Conservation (phyloP, 116 monocot species). For the Thalassia testudinum region DNA sequence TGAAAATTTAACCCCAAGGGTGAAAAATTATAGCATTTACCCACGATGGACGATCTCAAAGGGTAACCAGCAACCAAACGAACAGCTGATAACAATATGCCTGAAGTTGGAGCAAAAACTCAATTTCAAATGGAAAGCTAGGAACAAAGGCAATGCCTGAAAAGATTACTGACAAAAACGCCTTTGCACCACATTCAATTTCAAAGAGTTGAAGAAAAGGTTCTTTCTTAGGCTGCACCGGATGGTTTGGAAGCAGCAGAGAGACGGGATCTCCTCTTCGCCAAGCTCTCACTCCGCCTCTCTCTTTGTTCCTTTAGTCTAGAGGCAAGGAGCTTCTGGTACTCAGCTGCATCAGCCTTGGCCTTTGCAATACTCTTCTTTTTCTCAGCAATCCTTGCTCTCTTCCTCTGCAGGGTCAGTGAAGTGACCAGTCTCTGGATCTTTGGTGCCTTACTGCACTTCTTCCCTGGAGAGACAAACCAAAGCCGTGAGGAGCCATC, state of each 20-base stretch:
- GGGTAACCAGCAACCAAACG: too few relatives aligned
- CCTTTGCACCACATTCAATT: background rate
- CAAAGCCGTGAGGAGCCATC: background rate
- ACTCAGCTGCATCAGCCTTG: conserved; percentile 58
- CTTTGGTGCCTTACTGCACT: conserved; percentile 58
- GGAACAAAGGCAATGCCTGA: too few relatives aligned
- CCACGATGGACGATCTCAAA: too few relatives aligned
- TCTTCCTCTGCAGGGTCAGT: conserved; percentile 56
- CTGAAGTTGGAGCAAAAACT: too few relatives aligned
- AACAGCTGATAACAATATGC: too few relatives aligned
- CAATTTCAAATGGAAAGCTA: too few relatives aligned
- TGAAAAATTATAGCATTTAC: too few relatives aligned
- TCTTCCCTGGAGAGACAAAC: too few relatives aligned
- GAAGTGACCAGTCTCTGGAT: conserved; percentile 66
- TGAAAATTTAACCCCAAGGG: too few relatives aligned
- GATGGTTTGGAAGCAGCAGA: conserved; percentile 34
- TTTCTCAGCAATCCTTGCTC: conserved; percentile 51
- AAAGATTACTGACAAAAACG: too few relatives aligned
- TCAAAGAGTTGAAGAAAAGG: background rate
- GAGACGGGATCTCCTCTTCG: conserved; percentile 51
- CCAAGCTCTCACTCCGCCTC: conserved; percentile 57
- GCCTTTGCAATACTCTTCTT: conserved; percentile 66
- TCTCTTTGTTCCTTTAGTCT: conserved; percentile 80
- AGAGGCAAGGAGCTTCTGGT: conserved; percentile 68
- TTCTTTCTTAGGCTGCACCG: conserved; percentile 1